A percentile compares a stretch with the other conserved stretches of the same genome.
Conservation (phyloP, 495 filamentous ascomycete species). For the Staphylotrichum longicolle region DNA sequence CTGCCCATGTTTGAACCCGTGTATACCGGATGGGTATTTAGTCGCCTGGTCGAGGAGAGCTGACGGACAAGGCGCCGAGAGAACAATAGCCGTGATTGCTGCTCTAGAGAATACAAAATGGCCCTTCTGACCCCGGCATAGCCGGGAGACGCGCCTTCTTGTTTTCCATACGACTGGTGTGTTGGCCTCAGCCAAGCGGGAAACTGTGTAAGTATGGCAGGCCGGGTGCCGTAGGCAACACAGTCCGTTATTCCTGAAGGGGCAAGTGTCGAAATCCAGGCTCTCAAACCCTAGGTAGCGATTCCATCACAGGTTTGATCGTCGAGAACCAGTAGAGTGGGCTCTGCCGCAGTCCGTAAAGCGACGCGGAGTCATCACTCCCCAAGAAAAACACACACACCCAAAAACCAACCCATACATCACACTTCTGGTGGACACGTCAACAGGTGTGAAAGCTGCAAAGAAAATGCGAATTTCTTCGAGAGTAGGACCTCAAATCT, state of each 20-base stretch:
- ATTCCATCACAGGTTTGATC: no score
- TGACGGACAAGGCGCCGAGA: constrained; percentile 3
- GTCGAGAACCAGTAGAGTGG: no score
- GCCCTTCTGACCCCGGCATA: constrained; percentile 5
- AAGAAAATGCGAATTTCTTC: constrained; percentile 4
- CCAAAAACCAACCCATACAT: background rate
- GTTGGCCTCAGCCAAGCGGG: background rate
- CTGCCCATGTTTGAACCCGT: constrained; percentile 8
- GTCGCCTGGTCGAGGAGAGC: constrained; percentile 7
- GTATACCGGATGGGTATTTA: constrained; percentile 7
- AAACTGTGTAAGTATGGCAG: constrained; percentile 2
- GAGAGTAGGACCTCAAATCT: background rate
- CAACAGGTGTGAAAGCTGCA: constrained; percentile 1
- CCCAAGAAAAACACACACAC: constrained; percentile 1
- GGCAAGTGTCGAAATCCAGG: no score
- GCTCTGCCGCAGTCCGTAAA: no score
- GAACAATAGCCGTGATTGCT: constrained; percentile 5
- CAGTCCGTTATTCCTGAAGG: background rate
- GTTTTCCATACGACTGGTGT: constrained; percentile 2
- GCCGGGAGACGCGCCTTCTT: constrained; percentile 11
- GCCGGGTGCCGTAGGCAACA: background rate
- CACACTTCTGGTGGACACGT: constrained; percentile 1
- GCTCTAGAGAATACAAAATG: constrained; percentile 6
- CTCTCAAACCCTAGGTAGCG: no score
- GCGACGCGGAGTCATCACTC: constrained; percentile 2